A percentile compares a stretch with the other conserved stretches of the same genome.
Conservation (phyloP, 2,329 filamentous ascomycete species). For the Colletotrichum sp. region DNA sequence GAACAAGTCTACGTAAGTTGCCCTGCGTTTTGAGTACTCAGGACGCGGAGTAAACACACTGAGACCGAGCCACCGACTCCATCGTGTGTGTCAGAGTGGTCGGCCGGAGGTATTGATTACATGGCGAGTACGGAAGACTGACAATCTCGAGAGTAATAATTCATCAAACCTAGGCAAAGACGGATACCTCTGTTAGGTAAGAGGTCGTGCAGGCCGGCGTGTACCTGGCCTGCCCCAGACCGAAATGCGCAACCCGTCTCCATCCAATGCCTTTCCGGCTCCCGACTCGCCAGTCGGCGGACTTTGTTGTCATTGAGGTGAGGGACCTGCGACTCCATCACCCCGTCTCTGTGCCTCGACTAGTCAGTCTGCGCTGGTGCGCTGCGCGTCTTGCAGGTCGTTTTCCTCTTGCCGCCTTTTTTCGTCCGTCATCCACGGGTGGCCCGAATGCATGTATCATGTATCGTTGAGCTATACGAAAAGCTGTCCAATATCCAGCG, state of each 20-base stretch:
- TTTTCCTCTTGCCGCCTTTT: background rate
- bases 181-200: constrained; percentile 11
- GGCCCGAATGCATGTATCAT: background rate
- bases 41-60: background rate
- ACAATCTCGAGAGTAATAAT: background rate
- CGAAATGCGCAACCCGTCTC: background rate
- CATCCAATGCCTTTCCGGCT: constrained; percentile 10
- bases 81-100: background rate
- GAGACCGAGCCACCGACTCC: background rate
- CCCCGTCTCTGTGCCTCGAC: background rate
- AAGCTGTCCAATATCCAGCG: background rate
- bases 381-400: constrained; percentile 3
- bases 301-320: background rate
- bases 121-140: background rate
- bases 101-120: background rate
- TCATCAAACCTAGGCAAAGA: background rate
- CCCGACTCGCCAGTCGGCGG: constrained; percentile 8
- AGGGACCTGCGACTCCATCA: background rate
- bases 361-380: background rate
- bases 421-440: background rate
- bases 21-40: background rate
- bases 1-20: background rate
- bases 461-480: background rate
- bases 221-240: constrained; percentile 15
- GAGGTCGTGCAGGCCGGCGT: background rate